A percentile compares a stretch with the other conserved stretches of the same genome.
phyloP scores from a whole-genome alignment of 306 rosid genomes.

The Trichosanthes cucumerina region DNA sequence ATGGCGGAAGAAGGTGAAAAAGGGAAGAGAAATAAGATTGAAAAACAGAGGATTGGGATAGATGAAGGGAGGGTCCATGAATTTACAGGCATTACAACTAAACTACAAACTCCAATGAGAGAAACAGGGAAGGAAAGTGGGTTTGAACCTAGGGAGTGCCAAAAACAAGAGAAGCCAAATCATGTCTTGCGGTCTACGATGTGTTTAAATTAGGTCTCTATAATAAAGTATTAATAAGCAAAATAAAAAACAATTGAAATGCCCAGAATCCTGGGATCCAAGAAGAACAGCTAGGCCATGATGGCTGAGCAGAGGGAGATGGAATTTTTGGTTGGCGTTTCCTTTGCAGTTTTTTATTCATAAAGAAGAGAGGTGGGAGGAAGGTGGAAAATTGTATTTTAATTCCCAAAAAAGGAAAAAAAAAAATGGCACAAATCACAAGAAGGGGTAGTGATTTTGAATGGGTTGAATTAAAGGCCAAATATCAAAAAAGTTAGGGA shows the following conservation, averaged over 20 bases:
- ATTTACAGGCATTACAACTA: conserved; percentile 83
- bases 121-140: conserved; percentile 16
- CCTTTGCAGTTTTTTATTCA: conserved; percentile 47
- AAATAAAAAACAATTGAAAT: conserved; percentile 17
- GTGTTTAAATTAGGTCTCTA: conserved; percentile 14
- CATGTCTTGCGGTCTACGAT: conserved; percentile 74
- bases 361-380: conserved; percentile 31
- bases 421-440: conserved; percentile 16
- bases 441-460: background rate
- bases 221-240: background rate
- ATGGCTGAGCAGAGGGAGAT: conserved; percentile 49
- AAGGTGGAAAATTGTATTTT: conserved; percentile 34
- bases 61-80: conserved; percentile 51
- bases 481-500: background rate
- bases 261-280: conserved; percentile 91
- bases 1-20: conserved; percentile 31
- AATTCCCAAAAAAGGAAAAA: conserved; percentile 15
- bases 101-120: conserved; percentile 48
- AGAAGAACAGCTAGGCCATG: conserved; percentile 84
- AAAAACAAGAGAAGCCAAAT: conserved; percentile 53
- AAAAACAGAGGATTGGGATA: conserved; percentile 26
- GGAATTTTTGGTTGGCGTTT: conserved; percentile 52
- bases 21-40: conserved; percentile 17
- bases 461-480: background rate
- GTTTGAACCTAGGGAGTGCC: conserved; percentile 75